phyloP scores from a whole-genome alignment of 1,139 yeast genomes.

The Zygosaccharomyces pseudobailii region DNA sequence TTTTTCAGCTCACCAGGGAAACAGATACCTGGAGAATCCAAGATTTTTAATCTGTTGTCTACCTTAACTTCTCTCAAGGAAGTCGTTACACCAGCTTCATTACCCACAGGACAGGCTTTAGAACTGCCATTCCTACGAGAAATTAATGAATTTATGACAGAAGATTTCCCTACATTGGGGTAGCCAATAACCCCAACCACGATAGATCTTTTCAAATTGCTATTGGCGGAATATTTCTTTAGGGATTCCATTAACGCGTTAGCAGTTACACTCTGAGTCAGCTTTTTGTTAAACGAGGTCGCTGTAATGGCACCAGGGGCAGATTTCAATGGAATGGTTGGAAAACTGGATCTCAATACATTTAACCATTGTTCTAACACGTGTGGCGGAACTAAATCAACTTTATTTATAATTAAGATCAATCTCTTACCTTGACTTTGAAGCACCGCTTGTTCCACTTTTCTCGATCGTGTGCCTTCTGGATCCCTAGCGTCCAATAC shows the following conservation, averaged over 20 bases:
- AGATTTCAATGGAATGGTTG: conserved; percentile 84
- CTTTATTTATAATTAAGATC: conserved; percentile 80
- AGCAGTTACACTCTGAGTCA: conserved; percentile 71
- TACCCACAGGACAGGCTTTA: conserved; percentile 92
- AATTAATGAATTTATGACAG: conserved; percentile 85
- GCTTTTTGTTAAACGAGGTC: conserved; percentile 68
- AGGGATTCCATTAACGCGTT: conserved; percentile 70
- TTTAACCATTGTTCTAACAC: conserved; percentile 81
- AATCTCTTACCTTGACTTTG: conserved; percentile 79
- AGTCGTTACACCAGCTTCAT: conserved; percentile 96
- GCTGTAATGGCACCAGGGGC: conserved; percentile 59
- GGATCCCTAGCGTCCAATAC: conserved; percentile 98
- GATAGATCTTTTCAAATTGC: conserved; percentile 84
- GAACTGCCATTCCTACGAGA: conserved; percentile 70
- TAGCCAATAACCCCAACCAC: conserved; percentile 95
- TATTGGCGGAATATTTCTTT: conserved; percentile 77
- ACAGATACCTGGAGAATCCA: conserved; percentile 97
- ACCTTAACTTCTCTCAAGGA: conserved; percentile 86
- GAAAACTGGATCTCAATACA: conserved; percentile 76
- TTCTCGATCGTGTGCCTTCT: conserved; percentile 86
- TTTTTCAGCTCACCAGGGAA: conserved; percentile 68
- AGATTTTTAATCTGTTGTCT: conserved; percentile 79
- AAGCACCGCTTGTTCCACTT: conserved; percentile 84
- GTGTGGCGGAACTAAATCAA: conserved; percentile 84
- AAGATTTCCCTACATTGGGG: conserved; percentile 94